A percentile compares a stretch with the other conserved stretches of the same genome.
Evolutionary conservation across 202 grass and related monocot species (phyloP).

Genomic region (Digitaria exilis): DNA sequence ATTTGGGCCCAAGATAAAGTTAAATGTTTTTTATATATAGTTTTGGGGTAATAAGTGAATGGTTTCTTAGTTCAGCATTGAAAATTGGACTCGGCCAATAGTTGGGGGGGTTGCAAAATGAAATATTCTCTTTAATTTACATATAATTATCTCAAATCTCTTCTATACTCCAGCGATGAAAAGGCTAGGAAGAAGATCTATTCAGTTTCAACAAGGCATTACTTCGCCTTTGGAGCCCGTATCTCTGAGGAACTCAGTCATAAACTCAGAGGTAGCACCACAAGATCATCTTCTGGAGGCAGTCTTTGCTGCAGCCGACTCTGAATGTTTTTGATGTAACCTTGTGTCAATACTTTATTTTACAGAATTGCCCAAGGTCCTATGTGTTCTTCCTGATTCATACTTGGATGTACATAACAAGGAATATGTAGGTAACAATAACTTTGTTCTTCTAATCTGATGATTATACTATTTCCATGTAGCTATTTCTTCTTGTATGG

Average conservation of each 20-base stretch:
- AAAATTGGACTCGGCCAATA: too few relatives aligned
- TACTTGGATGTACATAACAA: constrained; percentile 76
- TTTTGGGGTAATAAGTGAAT: too few relatives aligned
- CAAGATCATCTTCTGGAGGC: neutral
- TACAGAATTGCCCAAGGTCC: constrained; percentile 61
- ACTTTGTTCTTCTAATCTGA: constrained; percentile 9
- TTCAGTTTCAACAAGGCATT: constrained; percentile 71
- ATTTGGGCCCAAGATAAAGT: too few relatives aligned
- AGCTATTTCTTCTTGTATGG: neutral
- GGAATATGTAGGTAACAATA: constrained; percentile 63
- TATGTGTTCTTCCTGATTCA: constrained; percentile 75
- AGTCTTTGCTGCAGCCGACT: too few relatives aligned
- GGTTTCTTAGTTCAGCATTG: too few relatives aligned
- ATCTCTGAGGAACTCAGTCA: constrained; percentile 67
- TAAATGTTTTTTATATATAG: too few relatives aligned
- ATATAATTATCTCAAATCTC: too few relatives aligned
- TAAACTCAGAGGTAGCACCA: constrained; percentile 63
- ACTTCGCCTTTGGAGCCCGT: constrained; percentile 76
- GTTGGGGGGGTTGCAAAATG: too few relatives aligned
- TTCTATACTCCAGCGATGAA: too few relatives aligned
- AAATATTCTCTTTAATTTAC: too few relatives aligned
- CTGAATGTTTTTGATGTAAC: neutral
- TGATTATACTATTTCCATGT: neutral
- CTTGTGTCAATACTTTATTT: neutral
- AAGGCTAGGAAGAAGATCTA: too few relatives aligned